Conservation (phyloP, 2,329 filamentous ascomycete genomes). For the Magnaporthiopsis incrustans region DNA sequence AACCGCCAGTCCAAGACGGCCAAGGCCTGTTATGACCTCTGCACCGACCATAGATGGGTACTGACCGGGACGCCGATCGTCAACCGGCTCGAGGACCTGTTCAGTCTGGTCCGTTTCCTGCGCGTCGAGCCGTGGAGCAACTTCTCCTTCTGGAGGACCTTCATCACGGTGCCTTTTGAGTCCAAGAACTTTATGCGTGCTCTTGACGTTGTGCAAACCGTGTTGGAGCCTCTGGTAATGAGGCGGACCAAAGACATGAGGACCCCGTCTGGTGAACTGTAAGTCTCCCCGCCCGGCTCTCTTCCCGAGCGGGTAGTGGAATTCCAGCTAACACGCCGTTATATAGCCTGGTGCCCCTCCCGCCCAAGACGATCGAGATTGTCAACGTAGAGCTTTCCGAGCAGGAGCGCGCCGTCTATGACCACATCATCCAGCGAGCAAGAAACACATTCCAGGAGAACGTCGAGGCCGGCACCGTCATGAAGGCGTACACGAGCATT, state of each 20-base stretch:
- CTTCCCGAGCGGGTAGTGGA: neutral
- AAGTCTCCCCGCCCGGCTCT: constrained; percentile 12
- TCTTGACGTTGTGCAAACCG: constrained; percentile 92
- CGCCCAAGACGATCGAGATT: constrained; percentile 73
- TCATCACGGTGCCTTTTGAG: constrained; percentile 96
- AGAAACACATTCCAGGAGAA: constrained; percentile 81
- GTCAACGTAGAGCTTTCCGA: constrained; percentile 80
- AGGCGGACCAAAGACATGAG: constrained; percentile 97
- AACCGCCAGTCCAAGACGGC: constrained; percentile 85
- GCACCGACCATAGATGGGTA: constrained; percentile 81
- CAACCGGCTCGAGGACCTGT: constrained; percentile 89
- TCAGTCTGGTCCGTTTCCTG: constrained; percentile 85
- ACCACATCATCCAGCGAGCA: constrained; percentile 76
- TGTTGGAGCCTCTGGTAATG: constrained; percentile 90
- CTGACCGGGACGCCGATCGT: constrained; percentile 95
- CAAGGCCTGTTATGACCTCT: constrained; percentile 86
- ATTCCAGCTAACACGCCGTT: constrained; percentile 10
- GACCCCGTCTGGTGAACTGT: constrained; percentile 66
- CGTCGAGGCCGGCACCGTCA: constrained; percentile 80
- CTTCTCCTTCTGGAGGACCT: constrained; percentile 98
- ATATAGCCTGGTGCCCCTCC: constrained; percentile 63
- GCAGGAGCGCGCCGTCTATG: constrained; percentile 83
- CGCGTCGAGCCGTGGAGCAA: constrained; percentile 97
- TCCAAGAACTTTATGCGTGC: constrained; percentile 90
- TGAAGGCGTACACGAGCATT: constrained; percentile 95